Evolutionary conservation across 257 asterid genomes (phyloP).

Genomic region (Nicotiana tomentosiformis): DNA sequence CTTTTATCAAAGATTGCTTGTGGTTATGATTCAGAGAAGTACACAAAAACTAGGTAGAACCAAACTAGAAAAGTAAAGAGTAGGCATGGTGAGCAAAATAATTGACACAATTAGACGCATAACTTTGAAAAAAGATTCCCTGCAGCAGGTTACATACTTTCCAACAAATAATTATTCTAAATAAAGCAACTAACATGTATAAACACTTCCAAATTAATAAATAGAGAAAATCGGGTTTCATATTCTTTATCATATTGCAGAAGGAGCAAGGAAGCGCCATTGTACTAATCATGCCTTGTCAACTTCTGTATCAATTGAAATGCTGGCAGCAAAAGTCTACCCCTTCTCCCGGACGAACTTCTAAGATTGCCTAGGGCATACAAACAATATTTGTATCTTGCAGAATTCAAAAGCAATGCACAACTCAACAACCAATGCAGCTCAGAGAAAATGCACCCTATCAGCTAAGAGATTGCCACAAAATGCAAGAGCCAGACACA

Average conservation of each 20-base stretch:
- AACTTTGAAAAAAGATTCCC: background rate
- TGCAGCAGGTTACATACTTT: background rate
- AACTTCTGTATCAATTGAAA: slow-evolving; percentile 1
- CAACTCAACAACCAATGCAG: background rate
- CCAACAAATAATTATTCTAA: background rate
- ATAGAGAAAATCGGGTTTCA: background rate
- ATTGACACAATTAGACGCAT: background rate
- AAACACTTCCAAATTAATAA: background rate
- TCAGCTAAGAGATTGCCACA: background rate
- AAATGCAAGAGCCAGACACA: background rate
- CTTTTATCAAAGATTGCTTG: slow-evolving; percentile 34
- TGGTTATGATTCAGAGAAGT: background rate
- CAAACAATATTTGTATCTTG: background rate
- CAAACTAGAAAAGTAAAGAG: background rate
- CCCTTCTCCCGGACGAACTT: background rate
- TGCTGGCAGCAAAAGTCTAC: background rate
- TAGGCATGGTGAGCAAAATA: background rate
- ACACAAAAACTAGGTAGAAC: background rate
- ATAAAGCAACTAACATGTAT: background rate
- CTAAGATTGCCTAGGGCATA: background rate
- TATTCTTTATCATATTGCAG: background rate
- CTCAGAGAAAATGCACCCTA: background rate
- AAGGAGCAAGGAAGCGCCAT: background rate
- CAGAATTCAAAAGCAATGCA: background rate
- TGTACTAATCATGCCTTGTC: background rate